Evolutionary conservation across 495 filamentous ascomycete genomes (phyloP).

Genomic region (Penicillium coprophilum): DNA sequence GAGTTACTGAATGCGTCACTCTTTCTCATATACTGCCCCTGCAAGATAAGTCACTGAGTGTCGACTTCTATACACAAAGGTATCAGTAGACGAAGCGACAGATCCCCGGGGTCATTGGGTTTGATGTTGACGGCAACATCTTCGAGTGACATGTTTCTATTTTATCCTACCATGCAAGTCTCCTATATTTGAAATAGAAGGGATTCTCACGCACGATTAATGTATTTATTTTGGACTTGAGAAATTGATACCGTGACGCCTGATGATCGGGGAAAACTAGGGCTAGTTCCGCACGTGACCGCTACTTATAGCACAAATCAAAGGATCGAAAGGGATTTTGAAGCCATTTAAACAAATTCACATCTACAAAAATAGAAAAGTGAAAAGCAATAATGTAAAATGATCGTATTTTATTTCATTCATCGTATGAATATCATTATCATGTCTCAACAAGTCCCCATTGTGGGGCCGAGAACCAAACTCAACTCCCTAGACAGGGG

Average conservation of each 20-base stretch:
- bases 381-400: neutral
- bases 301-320: neutral
- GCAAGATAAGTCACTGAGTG: too few relatives aligned
- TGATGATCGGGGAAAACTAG: slow-evolving; percentile 1
- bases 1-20: too few relatives aligned
- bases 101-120: too few relatives aligned
- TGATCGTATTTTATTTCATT: neutral
- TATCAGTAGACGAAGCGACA: too few relatives aligned
- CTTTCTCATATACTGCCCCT: too few relatives aligned
- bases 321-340: neutral
- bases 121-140: too few relatives aligned
- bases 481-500: slow-evolving; percentile 20
- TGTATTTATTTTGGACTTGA: neutral
- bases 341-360: neutral
- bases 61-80: too few relatives aligned
- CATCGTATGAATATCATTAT: slow-evolving; percentile 23
- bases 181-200: neutral
- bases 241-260: neutral
- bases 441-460: slow-evolving; percentile 13
- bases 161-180: neutral
- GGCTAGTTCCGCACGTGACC: slow-evolving; percentile 9
- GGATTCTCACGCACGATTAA: neutral
- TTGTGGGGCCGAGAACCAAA: slow-evolving; percentile 7
- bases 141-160: too few relatives aligned
- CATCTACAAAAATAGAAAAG: neutral